phyloP scores from a whole-genome alignment of 2,329 filamentous ascomycete genomes.

The Juglanconis sp. region DNA sequence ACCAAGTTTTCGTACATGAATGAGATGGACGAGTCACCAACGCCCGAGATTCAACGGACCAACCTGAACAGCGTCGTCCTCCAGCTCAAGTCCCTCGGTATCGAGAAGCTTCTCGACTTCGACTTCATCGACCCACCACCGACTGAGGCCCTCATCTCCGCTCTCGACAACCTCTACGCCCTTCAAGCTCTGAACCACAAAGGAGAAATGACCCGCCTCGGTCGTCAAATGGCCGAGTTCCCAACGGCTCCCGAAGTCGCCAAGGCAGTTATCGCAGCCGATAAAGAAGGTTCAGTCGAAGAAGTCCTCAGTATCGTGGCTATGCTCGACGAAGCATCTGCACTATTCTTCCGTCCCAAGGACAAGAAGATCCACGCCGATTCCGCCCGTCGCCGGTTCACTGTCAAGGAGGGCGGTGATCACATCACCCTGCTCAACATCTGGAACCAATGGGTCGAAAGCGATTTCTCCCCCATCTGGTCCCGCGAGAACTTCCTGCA shows the following conservation, averaged over 20 bases:
- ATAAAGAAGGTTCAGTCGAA: slow-evolving; percentile 88
- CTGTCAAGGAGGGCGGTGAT: slow-evolving; percentile 85
- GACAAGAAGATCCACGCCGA: slow-evolving; percentile 98
- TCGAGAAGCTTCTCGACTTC: slow-evolving; percentile 89
- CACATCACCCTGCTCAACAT: slow-evolving; percentile 86
- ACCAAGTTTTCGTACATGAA: slow-evolving; percentile 94
- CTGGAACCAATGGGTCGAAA: slow-evolving; percentile 93
- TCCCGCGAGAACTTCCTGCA: slow-evolving; percentile 90
- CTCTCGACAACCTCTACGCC: slow-evolving; percentile 87
- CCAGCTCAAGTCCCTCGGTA: slow-evolving; percentile 82
- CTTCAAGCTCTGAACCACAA: slow-evolving; percentile 84
- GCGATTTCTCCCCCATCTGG: slow-evolving; percentile 85
- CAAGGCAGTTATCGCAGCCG: slow-evolving; percentile 82
- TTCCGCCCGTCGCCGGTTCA: slow-evolving; percentile 83
- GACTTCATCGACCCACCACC: slow-evolving; percentile 95
- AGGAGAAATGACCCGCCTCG: slow-evolving; percentile 85
- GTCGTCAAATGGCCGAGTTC: slow-evolving; percentile 92
- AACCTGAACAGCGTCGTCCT: slow-evolving; percentile 83
- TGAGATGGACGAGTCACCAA: slow-evolving; percentile 88
- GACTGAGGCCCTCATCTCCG: slow-evolving; percentile 82
- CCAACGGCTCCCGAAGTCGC: slow-evolving; percentile 89
- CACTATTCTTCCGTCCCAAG: slow-evolving; percentile 91
- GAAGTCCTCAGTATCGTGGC: slow-evolving; percentile 92
- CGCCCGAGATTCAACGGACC: slow-evolving; percentile 87
- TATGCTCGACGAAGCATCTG: slow-evolving; percentile 84